phyloP scores from a whole-genome alignment of 768 basidiomycete species.

The Pleurotus eryngii region DNA sequence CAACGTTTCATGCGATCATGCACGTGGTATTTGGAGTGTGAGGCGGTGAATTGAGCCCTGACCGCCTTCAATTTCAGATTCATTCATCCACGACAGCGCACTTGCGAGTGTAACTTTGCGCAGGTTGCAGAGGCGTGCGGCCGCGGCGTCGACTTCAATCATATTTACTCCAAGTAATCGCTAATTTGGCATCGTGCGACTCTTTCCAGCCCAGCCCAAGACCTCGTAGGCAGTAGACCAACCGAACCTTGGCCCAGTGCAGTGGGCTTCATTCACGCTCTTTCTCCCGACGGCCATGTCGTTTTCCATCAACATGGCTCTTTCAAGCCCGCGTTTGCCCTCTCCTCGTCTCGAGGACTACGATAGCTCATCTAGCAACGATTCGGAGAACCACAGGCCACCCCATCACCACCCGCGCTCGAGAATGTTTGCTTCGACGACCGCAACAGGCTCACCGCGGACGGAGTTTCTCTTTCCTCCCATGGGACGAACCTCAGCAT shows the following conservation, averaged over 20 bases:
- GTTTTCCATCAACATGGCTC: constrained; percentile 19
- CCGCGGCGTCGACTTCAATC: background rate
- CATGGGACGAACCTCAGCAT: constrained; percentile 22
- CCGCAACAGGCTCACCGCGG: constrained; percentile 15
- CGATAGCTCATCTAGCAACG: constrained; percentile 43
- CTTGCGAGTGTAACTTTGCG: background rate
- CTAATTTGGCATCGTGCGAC: constrained; percentile 4
- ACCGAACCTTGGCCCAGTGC: background rate
- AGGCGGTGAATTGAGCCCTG: background rate
- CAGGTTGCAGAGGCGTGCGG: too few relatives aligned
- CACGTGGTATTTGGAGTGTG: background rate
- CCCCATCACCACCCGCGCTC: constrained; percentile 20
- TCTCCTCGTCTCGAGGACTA: constrained; percentile 31
- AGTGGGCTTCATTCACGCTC: background rate
- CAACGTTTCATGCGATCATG: background rate
- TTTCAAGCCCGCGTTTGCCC: constrained; percentile 17
- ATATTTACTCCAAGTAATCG: background rate
- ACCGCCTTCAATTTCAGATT: too few relatives aligned
- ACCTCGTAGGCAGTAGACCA: background rate
- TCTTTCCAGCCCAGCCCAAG: background rate
- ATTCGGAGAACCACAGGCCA: constrained; percentile 33
- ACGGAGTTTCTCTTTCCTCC: constrained; percentile 32
- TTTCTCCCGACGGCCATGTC: constrained; percentile 15
- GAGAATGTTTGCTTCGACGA: constrained; percentile 17
- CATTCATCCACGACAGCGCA: background rate